phyloP scores from a whole-genome alignment of 176 grass and related monocot species.

The Oryza meyeriana region DNA sequence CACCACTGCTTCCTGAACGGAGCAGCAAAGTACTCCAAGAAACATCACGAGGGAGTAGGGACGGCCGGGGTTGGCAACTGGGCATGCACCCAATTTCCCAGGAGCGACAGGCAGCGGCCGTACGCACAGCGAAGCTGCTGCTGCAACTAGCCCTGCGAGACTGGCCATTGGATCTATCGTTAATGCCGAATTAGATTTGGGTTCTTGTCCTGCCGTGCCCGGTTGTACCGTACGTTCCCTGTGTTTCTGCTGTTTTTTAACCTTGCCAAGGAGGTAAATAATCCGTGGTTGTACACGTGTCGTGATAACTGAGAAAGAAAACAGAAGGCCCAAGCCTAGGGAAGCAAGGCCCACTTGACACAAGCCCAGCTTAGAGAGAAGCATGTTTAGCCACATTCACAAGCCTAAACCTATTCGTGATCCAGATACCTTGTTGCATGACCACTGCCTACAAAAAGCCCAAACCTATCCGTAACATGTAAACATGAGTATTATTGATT shows the following conservation, averaged over 20 bases:
- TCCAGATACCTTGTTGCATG: not conserved
- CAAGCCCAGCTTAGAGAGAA: not conserved
- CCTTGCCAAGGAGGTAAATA: not conserved
- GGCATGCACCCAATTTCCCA: not conserved
- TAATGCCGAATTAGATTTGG: not conserved
- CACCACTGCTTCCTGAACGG: not conserved
- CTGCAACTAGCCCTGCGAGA: not conserved
- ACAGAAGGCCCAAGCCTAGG: not conserved
- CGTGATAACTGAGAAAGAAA: not conserved
- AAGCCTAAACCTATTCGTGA: not conserved
- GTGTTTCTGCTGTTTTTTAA: not conserved
- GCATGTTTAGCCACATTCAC: not conserved
- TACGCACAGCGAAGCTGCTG: constrained; percentile 3
- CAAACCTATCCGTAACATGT: not conserved
- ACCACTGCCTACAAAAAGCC: no score
- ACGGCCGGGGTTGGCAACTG: not conserved
- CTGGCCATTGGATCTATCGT: not conserved
- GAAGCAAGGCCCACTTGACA: not conserved
- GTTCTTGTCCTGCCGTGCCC: not conserved
- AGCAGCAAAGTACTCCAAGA: constrained; percentile 11
- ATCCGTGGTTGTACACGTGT: not conserved
- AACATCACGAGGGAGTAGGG: constrained; percentile 1
- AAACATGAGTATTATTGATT: not conserved
- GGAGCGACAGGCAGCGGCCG: not conserved
- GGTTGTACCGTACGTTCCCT: not conserved